Percentiles rank a stretch among this genome's conserved stretches.
Conservation (phyloP, 768 basidiomycete genomes). For the Pluteus cervinus region DNA sequence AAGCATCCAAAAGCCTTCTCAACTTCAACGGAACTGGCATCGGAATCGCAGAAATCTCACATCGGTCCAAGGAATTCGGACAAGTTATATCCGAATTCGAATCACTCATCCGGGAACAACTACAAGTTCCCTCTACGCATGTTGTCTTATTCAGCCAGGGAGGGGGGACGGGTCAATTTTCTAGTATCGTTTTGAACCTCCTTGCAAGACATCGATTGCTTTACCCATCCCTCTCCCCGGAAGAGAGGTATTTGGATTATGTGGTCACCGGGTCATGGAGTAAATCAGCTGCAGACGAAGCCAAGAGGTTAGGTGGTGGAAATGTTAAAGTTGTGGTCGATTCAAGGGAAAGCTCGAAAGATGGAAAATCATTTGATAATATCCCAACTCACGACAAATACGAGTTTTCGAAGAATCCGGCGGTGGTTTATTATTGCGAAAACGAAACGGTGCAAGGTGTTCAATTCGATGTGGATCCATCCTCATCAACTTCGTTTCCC, state of each 20-base stretch:
- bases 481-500: slow-evolving; percentile 66
- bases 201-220: slow-evolving; percentile 79
- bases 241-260: slow-evolving; percentile 75
- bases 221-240: slow-evolving; percentile 48
- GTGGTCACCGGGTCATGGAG: slow-evolving; percentile 93
- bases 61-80: slow-evolving; percentile 87
- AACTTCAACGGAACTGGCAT: slow-evolving; percentile 91
- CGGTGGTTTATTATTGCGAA: slow-evolving; percentile 96
- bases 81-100: slow-evolving; percentile 59
- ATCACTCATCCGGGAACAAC: slow-evolving; percentile 64
- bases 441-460: slow-evolving; percentile 98
- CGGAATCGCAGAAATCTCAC: slow-evolving; percentile 93
- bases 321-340: slow-evolving; percentile 69
- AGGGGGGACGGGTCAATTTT: slow-evolving; percentile 89
- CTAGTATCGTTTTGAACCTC: slow-evolving; percentile 87
- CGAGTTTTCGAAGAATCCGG: slow-evolving; percentile 74
- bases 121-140: slow-evolving; percentile 80
- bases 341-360: slow-evolving; percentile 51
- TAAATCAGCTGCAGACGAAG: slow-evolving; percentile 81
- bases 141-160: slow-evolving; percentile 90
- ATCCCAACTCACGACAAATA: slow-evolving; percentile 74
- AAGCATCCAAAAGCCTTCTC: slow-evolving; percentile 80
- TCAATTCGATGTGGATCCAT: slow-evolving; percentile 65
- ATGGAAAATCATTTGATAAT: slow-evolving; percentile 69
- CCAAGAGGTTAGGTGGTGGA: slow-evolving; percentile 56